phyloP scores from a whole-genome alignment of 139 green algal genomes.

The Chlorella sorokiniana region DNA sequence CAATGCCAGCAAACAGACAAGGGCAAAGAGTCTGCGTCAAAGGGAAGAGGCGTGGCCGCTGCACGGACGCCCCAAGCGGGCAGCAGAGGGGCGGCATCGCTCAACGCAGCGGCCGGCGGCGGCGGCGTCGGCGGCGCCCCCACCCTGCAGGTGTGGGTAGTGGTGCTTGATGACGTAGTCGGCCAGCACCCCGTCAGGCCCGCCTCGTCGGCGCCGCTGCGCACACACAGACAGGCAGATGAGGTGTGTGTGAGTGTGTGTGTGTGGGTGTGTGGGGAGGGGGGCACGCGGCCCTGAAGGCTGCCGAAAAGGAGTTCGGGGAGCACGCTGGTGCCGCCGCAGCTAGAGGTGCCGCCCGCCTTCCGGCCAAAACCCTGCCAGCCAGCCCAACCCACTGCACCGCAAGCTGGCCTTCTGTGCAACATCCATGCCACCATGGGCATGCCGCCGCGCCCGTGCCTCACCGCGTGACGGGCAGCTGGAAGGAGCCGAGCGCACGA shows the following conservation, averaged over 20 bases:
- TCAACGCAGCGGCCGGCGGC: no score
- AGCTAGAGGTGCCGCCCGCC: no score
- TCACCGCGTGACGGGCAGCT: slow-evolving; percentile 70
- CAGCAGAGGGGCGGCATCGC: no score
- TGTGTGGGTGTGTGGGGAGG: no score
- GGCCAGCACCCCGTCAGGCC: slow-evolving; percentile 64
- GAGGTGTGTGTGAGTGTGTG: neutral
- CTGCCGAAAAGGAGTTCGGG: neutral
- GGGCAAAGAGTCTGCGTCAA: no score
- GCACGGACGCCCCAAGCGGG: no score
- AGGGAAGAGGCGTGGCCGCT: no score
- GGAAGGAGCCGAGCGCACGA: slow-evolving; percentile 92
- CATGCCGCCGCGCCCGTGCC: neutral
- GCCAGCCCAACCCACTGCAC: neutral
- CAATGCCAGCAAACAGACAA: no score
- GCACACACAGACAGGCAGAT: neutral
- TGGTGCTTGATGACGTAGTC: slow-evolving; percentile 89
- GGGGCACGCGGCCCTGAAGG: neutral
- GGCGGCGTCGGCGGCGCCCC: neutral
- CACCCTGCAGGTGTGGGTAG: slow-evolving; percentile 70
- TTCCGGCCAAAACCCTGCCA: no score
- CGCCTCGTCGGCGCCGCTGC: slow-evolving; percentile 48
- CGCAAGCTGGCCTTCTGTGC: neutral
- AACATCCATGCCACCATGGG: neutral
- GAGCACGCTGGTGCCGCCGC: neutral